These are phyloP conservation scores for Aspergillus ruber DNA, from an alignment of 2,329 filamentous ascomycete genomes.

Conservation along the genomic window DNA sequence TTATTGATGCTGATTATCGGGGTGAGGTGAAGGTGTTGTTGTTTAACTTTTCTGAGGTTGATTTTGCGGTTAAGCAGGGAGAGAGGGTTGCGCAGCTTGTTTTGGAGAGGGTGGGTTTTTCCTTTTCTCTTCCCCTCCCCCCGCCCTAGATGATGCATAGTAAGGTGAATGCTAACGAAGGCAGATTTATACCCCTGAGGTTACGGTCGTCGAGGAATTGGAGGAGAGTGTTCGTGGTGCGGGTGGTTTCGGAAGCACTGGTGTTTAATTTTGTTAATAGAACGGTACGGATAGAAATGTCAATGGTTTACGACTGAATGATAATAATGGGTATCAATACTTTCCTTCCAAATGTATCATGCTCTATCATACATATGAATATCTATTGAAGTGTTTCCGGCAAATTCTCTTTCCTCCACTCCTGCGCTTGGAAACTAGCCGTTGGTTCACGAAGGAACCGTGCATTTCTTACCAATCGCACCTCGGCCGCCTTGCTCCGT, in stretches of 20 bases:
- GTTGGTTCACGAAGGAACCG: slow-evolving; percentile 61
- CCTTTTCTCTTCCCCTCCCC: no score
- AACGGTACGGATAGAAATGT: neutral
- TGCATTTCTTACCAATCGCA: slow-evolving; percentile 72
- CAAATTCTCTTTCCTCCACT: slow-evolving; percentile 27
- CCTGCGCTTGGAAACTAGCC: slow-evolving; percentile 55
- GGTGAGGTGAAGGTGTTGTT: slow-evolving; percentile 90
- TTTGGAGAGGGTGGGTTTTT: slow-evolving; percentile 62
- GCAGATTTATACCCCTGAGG: slow-evolving; percentile 82
- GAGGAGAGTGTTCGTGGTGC: slow-evolving; percentile 86
- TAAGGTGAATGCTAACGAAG: slow-evolving; percentile 3
- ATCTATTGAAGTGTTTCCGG: slow-evolving; percentile 14
- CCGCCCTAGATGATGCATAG: neutral
- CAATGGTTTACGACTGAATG: neutral
- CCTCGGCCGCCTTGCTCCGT: slow-evolving; percentile 77
- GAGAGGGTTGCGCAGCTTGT: slow-evolving; percentile 92
- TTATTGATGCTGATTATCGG: slow-evolving; percentile 96
- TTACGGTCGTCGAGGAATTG: slow-evolving; percentile 80
- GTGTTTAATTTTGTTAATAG: slow-evolving; percentile 28
- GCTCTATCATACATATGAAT: neutral
- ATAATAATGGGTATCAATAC: neutral
- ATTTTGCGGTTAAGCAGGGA: slow-evolving; percentile 75
- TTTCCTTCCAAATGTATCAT: neutral
- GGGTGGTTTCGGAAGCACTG: slow-evolving; percentile 88
- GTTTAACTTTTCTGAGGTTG: slow-evolving; percentile 80